Evolutionary conservation across 768 basidiomycete genomes (phyloP).

Genomic region (Podaxis carcinomalis): DNA sequence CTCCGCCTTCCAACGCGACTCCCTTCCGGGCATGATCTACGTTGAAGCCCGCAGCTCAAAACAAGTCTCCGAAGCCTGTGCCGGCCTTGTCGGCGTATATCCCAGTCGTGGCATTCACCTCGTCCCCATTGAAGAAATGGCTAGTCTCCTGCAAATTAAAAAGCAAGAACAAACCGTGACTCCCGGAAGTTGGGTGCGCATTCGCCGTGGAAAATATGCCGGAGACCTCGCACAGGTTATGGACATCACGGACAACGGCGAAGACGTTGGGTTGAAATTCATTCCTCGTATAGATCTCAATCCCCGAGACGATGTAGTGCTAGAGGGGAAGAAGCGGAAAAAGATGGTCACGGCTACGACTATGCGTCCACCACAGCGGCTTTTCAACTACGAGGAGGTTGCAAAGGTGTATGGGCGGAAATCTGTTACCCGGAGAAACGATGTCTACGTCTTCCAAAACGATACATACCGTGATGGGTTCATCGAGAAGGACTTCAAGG

Average conservation of each 20-base stretch:
- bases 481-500: constrained; percentile 92
- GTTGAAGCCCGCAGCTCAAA: constrained; percentile 89
- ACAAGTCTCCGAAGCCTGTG: constrained; percentile 79
- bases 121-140: constrained; percentile 98
- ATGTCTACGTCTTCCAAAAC: constrained; percentile 81
- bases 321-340: constrained; percentile 71
- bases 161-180: constrained; percentile 85
- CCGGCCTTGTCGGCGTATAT: constrained; percentile 92
- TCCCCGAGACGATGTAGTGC: constrained; percentile 71
- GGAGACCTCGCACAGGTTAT: constrained; percentile 95
- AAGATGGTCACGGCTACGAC: constrained; percentile 48
- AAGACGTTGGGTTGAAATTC: constrained; percentile 89
- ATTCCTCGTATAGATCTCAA: constrained; percentile 97
- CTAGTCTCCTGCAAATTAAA: constrained; percentile 91
- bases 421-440: constrained; percentile 67
- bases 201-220: constrained; percentile 89
- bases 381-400: constrained; percentile 94
- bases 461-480: constrained; percentile 96
- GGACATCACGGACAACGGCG: constrained; percentile 90
- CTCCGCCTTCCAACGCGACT: constrained; percentile 95
- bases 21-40: constrained; percentile 93
- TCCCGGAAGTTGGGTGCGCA: constrained; percentile 91
- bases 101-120: constrained; percentile 74
- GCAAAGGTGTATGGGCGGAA: constrained; percentile 80
- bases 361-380: constrained; percentile 85